Conservation (phyloP, 2,329 filamentous ascomycete species). For the Zymoseptoria passerinii region DNA sequence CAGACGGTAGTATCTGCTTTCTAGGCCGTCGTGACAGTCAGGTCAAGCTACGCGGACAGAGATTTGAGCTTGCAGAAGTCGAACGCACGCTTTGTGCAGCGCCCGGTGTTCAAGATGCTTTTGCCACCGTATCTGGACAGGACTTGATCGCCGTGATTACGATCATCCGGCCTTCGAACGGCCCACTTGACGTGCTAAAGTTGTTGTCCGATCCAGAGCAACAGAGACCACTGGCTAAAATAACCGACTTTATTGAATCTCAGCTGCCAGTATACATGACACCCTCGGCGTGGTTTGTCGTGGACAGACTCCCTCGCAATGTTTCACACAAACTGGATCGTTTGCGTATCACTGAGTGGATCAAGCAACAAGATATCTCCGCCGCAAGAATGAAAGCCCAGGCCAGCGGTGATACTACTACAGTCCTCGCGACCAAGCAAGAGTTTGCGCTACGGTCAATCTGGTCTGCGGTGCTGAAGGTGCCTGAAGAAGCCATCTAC, state of each 20-base stretch:
- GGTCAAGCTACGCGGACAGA: conserved; percentile 58
- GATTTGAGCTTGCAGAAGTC: conserved; percentile 52
- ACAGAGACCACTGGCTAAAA: not conserved
- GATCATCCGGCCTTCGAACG: not conserved
- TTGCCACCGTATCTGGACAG: not conserved
- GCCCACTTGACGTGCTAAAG: not conserved
- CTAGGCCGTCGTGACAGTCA: conserved; percentile 52
- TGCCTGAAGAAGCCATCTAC: not conserved
- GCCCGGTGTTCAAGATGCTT: not conserved
- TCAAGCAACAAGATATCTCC: not conserved
- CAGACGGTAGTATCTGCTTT: conserved; percentile 46
- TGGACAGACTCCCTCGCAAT: not conserved
- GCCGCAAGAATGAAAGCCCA: not conserved
- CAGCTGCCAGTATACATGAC: not conserved
- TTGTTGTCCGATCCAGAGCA: not conserved
- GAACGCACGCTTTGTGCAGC: conserved; percentile 41
- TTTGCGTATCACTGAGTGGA: not conserved
- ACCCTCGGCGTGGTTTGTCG: not conserved
- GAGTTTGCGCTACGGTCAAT: not conserved
- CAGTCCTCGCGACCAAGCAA: not conserved
- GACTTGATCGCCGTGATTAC: not conserved
- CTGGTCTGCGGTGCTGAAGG: not conserved
- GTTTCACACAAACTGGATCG: not conserved
- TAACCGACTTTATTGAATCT: not conserved
- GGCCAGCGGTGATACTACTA: not conserved